phyloP scores from a whole-genome alignment of 306 rosid genomes.

The Castanea mollissima region DNA sequence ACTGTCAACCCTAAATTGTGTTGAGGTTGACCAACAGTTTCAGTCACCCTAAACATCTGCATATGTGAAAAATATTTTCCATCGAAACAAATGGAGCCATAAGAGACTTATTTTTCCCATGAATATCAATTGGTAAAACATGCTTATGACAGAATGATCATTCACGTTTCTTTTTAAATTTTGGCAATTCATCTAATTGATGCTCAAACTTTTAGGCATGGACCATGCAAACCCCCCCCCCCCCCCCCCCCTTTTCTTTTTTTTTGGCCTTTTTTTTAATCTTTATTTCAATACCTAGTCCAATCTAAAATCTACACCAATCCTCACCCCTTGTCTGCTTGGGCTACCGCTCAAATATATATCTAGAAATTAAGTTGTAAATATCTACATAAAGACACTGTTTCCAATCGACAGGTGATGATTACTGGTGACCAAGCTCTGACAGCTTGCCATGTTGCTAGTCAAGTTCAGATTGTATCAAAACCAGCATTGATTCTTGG shows the following conservation, averaged over 20 bases:
- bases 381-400: neutral
- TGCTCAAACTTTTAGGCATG: neutral
- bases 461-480: conserved; percentile 93
- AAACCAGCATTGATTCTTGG: conserved; percentile 81
- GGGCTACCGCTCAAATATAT: neutral
- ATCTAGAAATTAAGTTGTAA: neutral
- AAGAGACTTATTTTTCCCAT: no score
- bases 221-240: no score
- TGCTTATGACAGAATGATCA: neutral
- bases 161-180: neutral
- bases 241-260: no score
- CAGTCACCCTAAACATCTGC: no score
- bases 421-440: conserved; percentile 99
- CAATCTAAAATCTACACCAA: neutral
- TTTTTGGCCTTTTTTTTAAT: neutral
- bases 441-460: conserved; percentile 99
- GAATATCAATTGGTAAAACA: no score
- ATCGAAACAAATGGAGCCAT: no score
- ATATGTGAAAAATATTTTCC: no score
- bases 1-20: no score
- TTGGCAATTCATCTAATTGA: neutral
- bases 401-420: conserved; percentile 64
- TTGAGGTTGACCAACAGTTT: no score
- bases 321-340: neutral
- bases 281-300: neutral